Base-by-base conservation (phyloP, 2,329 filamentous ascomycete genomes). In the Cladobotryum protrusum region DNA sequence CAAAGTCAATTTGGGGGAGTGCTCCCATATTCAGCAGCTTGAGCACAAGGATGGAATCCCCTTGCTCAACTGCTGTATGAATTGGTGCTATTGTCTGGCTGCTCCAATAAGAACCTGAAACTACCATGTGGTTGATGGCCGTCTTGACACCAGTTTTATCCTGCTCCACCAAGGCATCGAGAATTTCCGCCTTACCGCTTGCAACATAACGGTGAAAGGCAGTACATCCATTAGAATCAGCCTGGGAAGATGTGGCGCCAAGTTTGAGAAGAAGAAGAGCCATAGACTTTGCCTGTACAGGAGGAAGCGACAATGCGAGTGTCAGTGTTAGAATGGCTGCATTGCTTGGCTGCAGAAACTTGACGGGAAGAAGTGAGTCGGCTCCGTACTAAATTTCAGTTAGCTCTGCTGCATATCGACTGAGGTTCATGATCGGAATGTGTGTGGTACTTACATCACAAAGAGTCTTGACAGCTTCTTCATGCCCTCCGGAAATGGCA, bases 341-440 rank as follows among this genome's bases (percentile, higher is more conserved):
- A 24, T 72, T 69, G 2, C 79, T 75, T 3, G 68, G 69, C 43
- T 74, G 75, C 9, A 78, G 60, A 20, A 86, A 74, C 65, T 91
- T 91, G 62, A 93, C 74, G 0, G 89, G 88, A 18, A 89, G 71
- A 14, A 91, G 72, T 1, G 86, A 76, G 63, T 95, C 88, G 4
- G 88, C 87, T 7, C 87, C 89, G 60, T 88, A 93, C 54, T 84
- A 72, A 52, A 70, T 60, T 43, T 5, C 32, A n/a, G 41, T 55
- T 50, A 61, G 50, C 35, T 41, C 11, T 18, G 29, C 18, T 46
- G 18, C n/a, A 20, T 13, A 35, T 15, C 12, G 18, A 19, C 14
- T 36, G 11, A 12, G 8, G 11, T 19, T 3, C 34, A 11, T 8
- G 33, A 40, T 36, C n/a, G 20, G n/a, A 8, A 19, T 13, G 14